A percentile compares a stretch with the other conserved stretches of the same genome.
These are phyloP conservation scores for Pisolithus tinctorius DNA, from an alignment of 768 basidiomycete genomes.

Conservation along the genomic window DNA sequence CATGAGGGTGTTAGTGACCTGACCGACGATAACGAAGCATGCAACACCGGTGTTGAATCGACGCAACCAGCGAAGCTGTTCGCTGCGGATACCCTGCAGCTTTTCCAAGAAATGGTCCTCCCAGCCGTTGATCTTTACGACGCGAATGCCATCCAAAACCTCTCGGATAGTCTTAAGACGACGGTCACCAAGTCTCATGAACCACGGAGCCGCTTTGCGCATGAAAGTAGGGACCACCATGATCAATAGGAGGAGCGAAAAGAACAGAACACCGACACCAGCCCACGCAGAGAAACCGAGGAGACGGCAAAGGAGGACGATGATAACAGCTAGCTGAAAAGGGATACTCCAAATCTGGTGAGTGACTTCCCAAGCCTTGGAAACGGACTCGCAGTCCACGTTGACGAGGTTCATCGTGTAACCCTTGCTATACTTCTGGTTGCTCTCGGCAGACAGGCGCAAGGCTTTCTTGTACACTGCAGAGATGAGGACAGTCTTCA, in stretches of 20 bases:
- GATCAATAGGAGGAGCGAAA: slow-evolving; percentile 19
- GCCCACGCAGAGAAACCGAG: slow-evolving; percentile 25
- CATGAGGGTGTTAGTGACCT: slow-evolving; percentile 23
- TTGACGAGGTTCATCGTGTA: slow-evolving; percentile 26
- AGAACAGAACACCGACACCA: slow-evolving; percentile 19
- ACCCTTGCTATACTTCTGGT: slow-evolving; percentile 20
- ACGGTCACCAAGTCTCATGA: slow-evolving; percentile 22
- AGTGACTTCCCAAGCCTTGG: slow-evolving; percentile 22
- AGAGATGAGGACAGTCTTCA: slow-evolving; percentile 24
- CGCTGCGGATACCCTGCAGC: slow-evolving; percentile 16
- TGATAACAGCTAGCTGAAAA: slow-evolving; percentile 17
- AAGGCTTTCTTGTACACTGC: slow-evolving; percentile 27
- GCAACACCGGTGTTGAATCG: slow-evolving; percentile 19
- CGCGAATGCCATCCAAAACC: slow-evolving; percentile 22
- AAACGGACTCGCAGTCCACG: slow-evolving; percentile 24
- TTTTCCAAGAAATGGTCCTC: slow-evolving; percentile 19
- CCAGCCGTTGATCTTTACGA: slow-evolving; percentile 24
- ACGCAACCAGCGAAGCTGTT: slow-evolving; percentile 20
- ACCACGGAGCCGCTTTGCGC: slow-evolving; percentile 24
- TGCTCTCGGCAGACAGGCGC: slow-evolving; percentile 20
- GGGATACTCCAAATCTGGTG: slow-evolving; percentile 25
- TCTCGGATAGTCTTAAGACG: slow-evolving; percentile 24
- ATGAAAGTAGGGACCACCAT: slow-evolving; percentile 27
- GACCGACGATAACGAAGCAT: slow-evolving; percentile 21
- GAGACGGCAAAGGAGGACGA: slow-evolving; percentile 17